phyloP scores from a whole-genome alignment of 2,329 filamentous ascomycete species.

The Colletotrichum sp. region DNA sequence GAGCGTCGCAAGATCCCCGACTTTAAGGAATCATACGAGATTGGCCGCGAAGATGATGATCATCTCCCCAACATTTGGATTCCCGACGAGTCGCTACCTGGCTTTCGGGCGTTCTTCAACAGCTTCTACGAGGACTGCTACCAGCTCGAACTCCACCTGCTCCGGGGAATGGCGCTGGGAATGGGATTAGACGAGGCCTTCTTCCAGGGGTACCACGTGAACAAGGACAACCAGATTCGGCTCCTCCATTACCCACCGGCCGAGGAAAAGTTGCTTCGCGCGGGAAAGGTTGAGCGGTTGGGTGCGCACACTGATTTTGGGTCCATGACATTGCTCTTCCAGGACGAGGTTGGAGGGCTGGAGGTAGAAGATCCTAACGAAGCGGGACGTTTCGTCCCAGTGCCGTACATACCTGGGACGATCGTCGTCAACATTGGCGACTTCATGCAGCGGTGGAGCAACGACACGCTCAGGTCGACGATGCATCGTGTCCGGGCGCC shows the following conservation, averaged over 20 bases:
- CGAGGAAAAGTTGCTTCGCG: slow-evolving; percentile 29
- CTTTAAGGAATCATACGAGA: slow-evolving; percentile 45
- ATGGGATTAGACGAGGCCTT: slow-evolving; percentile 29
- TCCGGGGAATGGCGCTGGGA: slow-evolving; percentile 52
- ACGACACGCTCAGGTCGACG: slow-evolving; percentile 36
- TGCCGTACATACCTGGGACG: slow-evolving; percentile 32
- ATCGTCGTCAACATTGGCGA: slow-evolving; percentile 44
- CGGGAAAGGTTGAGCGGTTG: slow-evolving; percentile 18
- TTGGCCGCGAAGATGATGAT: slow-evolving; percentile 35
- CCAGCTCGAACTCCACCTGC: slow-evolving; percentile 43
- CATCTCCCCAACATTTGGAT: slow-evolving; percentile 33
- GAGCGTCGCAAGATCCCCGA: slow-evolving; percentile 34
- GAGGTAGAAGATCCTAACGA: slow-evolving; percentile 46
- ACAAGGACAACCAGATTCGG: slow-evolving; percentile 63
- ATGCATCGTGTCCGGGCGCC: slow-evolving; percentile 29
- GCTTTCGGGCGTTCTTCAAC: slow-evolving; percentile 32
- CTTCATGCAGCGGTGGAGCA: slow-evolving; percentile 43
- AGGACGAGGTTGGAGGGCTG: slow-evolving; percentile 48
- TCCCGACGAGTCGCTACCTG: slow-evolving; percentile 25
- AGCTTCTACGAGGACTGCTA: slow-evolving; percentile 48
- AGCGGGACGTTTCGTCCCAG: slow-evolving; percentile 36
- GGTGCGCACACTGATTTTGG: slow-evolving; percentile 38
- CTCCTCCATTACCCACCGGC: slow-evolving; percentile 58
- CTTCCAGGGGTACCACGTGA: slow-evolving; percentile 49
- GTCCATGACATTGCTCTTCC: slow-evolving; percentile 51